Base-by-base conservation (phyloP, 768 basidiomycete species). In the Auriscalpium vulgare region DNA sequence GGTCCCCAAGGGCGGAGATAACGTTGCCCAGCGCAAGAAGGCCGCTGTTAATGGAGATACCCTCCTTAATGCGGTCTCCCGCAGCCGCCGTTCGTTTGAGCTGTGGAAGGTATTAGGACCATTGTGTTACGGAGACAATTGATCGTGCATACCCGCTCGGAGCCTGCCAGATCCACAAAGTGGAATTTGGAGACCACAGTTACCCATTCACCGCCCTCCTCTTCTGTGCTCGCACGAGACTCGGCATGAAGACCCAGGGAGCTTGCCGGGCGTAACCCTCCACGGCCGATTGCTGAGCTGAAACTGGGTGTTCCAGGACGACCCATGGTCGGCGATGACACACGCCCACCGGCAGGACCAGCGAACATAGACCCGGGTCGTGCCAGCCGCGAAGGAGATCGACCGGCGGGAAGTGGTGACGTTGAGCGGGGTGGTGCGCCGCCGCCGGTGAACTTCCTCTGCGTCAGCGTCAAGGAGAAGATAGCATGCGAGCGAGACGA, bases 401-500 rank as follows among this genome's bases (percentile, higher is more conserved):
- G 84, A 47, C 87, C 83, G 54, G 76, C 78, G 9, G 87, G 88
- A 11, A 88, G 74, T 1, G 90, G 91, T 19, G 89, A 89, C 8
- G 88, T 78, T 2, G 88, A 88, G 50, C 88, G 81, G 36, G 87
- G 82, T 2, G 88, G 87, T 3, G 77, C 70, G 11, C 81, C 79
- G 19, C 82, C 78, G 23, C 93, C 92, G 37, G 80, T 77, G 66
- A 75, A 91, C 69, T 87, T 93, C 76, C 88, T 91, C 73, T 97
- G 95, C 4, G 85, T 90, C 54, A 99, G 76, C 11, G 92, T 97
- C 52, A 99, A 77, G 40, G 95, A 97, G 72, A 99, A 98, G 70
- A 99, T 98, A 59, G 97, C 97, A 79, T 99, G 97, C 34, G 93
- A 97, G 56, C 97, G 88, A 43, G 95, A 97, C 1, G 91, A 94